A percentile compares a stretch with the other conserved stretches of the same genome.
Evolutionary conservation across 305 asterid species (phyloP).

Genomic region (Lippia alba): DNA sequence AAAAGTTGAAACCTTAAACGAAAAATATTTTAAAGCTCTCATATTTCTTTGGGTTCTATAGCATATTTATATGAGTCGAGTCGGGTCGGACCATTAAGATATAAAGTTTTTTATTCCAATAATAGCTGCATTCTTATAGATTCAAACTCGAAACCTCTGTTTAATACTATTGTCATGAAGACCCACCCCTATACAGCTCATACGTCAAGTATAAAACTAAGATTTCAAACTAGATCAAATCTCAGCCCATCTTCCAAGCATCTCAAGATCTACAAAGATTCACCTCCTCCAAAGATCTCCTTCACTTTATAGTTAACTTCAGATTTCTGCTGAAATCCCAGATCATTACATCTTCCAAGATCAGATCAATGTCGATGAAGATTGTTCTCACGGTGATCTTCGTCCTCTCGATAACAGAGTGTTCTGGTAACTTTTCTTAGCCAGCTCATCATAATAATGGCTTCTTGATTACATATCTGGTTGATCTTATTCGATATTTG

Average conservation of each 20-base stretch:
- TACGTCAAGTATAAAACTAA: conserved; percentile 20
- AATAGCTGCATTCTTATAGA: too few relatives aligned
- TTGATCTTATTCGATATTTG: neutral
- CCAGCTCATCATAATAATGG: neutral
- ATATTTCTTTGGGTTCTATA: too few relatives aligned
- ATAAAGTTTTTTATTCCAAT: too few relatives aligned
- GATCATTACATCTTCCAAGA: conserved; percentile 1
- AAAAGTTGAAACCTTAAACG: too few relatives aligned
- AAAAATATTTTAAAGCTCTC: too few relatives aligned
- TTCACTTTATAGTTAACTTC: neutral
- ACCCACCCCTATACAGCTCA: neutral
- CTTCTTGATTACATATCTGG: neutral
- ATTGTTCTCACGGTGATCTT: conserved; percentile 35
- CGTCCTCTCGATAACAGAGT: conserved; percentile 23
- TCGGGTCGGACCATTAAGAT: too few relatives aligned
- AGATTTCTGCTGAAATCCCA: conserved; percentile 5
- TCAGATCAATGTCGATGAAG: conserved; percentile 31
- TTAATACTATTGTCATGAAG: neutral
- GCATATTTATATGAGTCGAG: too few relatives aligned
- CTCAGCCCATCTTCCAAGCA: conserved; percentile 25
- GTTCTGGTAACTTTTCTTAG: conserved; percentile 31
- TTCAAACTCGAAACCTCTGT: too few relatives aligned
- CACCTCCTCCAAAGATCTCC: conserved; percentile 15
- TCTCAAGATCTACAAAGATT: conserved; percentile 35
- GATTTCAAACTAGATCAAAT: conserved; percentile 40